A percentile compares a stretch with the other conserved stretches of the same genome.
phyloP scores from a whole-genome alignment of 2,329 filamentous ascomycete species.

The Aspergillus costaricaensis region DNA sequence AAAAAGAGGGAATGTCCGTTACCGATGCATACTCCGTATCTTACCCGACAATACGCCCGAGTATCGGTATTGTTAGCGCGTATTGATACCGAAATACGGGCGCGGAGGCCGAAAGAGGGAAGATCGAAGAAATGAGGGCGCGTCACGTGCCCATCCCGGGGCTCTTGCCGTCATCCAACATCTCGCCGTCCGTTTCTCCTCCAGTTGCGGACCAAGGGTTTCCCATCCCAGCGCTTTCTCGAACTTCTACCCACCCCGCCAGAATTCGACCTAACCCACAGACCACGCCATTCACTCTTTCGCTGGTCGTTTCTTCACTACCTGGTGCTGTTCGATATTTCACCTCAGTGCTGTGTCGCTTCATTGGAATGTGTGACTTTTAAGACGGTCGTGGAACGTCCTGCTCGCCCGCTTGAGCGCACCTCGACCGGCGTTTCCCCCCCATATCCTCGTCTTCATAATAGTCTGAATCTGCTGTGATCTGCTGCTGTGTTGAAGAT shows the following conservation, averaged over 20 bases:
- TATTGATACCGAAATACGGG: constrained; percentile 3
- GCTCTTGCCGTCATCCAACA: constrained; percentile 36
- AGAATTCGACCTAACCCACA: constrained; percentile 19
- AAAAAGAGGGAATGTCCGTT: too few species aligned
- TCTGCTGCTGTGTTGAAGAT: constrained; percentile 13
- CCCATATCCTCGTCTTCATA: constrained; percentile 16
- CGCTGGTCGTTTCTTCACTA: constrained; percentile 17
- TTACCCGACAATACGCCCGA: not conserved
- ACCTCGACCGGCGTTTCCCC: constrained; percentile 31
- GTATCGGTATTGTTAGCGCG: not conserved
- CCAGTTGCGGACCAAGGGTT: constrained; percentile 27
- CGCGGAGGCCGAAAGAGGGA: constrained; percentile 8
- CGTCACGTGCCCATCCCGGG: constrained; percentile 30
- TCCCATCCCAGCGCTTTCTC: constrained; percentile 21
- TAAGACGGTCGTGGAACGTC: constrained; percentile 35
- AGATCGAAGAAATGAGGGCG: constrained; percentile 19
- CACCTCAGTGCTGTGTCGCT: constrained; percentile 17
- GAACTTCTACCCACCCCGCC: constrained; percentile 18
- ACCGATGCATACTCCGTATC: not conserved
- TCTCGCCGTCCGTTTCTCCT: constrained; percentile 25
- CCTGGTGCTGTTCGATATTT: constrained; percentile 15
- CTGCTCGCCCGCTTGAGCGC: constrained; percentile 38
- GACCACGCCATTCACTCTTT: not conserved
- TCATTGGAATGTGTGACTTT: constrained; percentile 38
- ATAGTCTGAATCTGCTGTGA: constrained; percentile 16